Evolutionary conservation across 768 basidiomycete species (phyloP), one percentile per base, ranked within the genome.

Genomic region (Tricholoma bakamatsutake): DNA sequence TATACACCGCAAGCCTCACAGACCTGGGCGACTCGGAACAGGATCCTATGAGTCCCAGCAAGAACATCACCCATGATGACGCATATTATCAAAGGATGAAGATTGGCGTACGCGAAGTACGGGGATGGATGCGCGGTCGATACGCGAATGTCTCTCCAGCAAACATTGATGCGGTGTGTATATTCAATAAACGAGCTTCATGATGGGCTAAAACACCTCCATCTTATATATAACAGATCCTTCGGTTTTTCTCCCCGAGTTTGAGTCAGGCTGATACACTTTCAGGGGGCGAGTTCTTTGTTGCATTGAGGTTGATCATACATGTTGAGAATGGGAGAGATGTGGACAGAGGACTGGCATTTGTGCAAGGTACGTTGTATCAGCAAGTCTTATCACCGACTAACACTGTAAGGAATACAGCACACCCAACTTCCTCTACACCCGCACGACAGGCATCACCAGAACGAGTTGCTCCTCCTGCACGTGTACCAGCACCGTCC

Each of bases 121-220:
- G 88, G 37, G 88, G 85, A 5, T 91, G 88, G 88, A 69, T 91
- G 52, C 71, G 86, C 28, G 89, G 90, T 13, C 73, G 87, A 57
- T 90, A 87, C 63, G 69, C 79, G 6, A 71, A 77, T 58, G 65
- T 90, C 6, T 65, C 75, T 13, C 76, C 76, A 1, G 62, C 71
- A 7, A 74, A 73, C 40, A 79, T 91, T 39, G 89, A 90, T 69
- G 64, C 70, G 60, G 87, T 88, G 49, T 55, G 59, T 59, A 27
- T 24, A 2, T n/a, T n/a, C 5, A 39, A n/a, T 6, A 51, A 17
- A 18, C 35, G 35, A 15, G 35, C 13, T 13, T 13, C 13, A 37
- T 37, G 15, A 37, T 13, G 13, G 13, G 15, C 3, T 11, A 10
- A 34, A 4, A 12, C 8, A 12, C 27, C 30, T 13, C 10, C 50